These are phyloP conservation scores for Epichloe hybrida DNA, from an alignment of 2,329 filamentous ascomycete species.

Conservation along the genomic window DNA sequence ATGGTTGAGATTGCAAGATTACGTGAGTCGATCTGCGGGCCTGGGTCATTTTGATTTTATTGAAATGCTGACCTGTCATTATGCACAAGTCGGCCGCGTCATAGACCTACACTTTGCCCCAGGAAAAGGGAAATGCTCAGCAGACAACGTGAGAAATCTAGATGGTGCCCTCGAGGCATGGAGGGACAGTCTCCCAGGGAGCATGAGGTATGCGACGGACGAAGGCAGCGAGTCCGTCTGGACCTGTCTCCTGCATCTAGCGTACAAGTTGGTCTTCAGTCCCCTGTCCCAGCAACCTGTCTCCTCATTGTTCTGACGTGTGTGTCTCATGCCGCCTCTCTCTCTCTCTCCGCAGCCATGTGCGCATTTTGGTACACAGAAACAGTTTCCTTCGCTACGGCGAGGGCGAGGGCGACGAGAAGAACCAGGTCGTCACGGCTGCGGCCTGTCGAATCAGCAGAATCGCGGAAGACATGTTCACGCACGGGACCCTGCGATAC, in stretches of 20 bases:
- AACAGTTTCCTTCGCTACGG: conserved; percentile 18
- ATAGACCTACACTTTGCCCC: conserved; percentile 24
- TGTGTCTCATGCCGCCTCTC: neutral
- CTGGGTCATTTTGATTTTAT: no score
- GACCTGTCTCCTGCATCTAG: conserved; percentile 23
- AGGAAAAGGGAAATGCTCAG: conserved; percentile 16
- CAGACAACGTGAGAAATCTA: conserved; percentile 16
- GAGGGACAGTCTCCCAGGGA: conserved; percentile 19
- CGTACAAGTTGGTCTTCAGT: conserved; percentile 18
- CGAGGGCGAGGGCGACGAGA: conserved; percentile 11
- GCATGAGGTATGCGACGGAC: conserved; percentile 17
- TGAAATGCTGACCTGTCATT: neutral
- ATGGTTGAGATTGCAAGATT: conserved; percentile 24
- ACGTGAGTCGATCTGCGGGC: conserved; percentile 11
- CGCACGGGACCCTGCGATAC: conserved; percentile 19
- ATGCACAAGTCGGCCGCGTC: conserved; percentile 18
- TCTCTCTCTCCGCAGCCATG: conserved; percentile 12
- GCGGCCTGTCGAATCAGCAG: conserved; percentile 23
- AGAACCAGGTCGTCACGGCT: conserved; percentile 16
- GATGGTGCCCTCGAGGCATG: conserved; percentile 19
- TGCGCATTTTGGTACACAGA: conserved; percentile 23
- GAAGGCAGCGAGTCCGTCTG: conserved; percentile 22
- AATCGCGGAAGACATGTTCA: conserved; percentile 25
- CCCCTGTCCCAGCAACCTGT: neutral
- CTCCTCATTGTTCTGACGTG: neutral